Evolutionary conservation across 805 yeast species (phyloP), one percentile per base, ranked within the genome.

Genomic region (Candida golubevii): DNA sequence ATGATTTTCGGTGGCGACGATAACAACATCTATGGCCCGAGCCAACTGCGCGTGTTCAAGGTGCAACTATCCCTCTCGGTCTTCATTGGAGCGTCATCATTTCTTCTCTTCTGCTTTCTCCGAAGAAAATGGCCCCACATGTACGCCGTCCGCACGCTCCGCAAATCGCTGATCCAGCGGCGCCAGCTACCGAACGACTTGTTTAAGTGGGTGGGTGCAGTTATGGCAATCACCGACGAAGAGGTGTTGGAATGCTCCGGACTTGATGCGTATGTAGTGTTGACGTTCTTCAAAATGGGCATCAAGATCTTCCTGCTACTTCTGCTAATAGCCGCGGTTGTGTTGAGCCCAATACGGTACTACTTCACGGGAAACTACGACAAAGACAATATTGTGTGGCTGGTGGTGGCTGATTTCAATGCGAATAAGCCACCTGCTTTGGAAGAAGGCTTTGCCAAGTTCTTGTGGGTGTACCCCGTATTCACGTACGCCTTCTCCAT

Each of bases 91-190:
- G 30, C 66, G 7, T 47, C 68, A 9, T 67, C 78, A 26, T 77
- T 79, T 46, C 39, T 71, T 10, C 52, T 72, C 18, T 79, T 79
- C 55, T 79, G 84, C 50, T 49, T 75, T 29, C 60, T 75, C 28
- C 60, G 85, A 40, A 72, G 72, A 50, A 67, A 69, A 47, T 77
- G 82, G 68, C 84, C 84, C 8, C 72, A 78, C 46, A 68, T 79
- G 45, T 79, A 78, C 54, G 79, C 82, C 11, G 74, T 79, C 9
- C 53, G 85, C 44, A 73, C 83, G 10, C 64, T 76, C 37, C 58
- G 83, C 47, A 69, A 71, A 53, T 59, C 62, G 39, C 65, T 67
- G 55, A 53, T 57, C 36, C 55, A 52, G 18, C 46, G 46, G 32
- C 69, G 68, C 45, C 63, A 63, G 29, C 62, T 79, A 14, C 83